Base-by-base conservation (phyloP, 306 rosid species). In the Prunus dulcis region DNA sequence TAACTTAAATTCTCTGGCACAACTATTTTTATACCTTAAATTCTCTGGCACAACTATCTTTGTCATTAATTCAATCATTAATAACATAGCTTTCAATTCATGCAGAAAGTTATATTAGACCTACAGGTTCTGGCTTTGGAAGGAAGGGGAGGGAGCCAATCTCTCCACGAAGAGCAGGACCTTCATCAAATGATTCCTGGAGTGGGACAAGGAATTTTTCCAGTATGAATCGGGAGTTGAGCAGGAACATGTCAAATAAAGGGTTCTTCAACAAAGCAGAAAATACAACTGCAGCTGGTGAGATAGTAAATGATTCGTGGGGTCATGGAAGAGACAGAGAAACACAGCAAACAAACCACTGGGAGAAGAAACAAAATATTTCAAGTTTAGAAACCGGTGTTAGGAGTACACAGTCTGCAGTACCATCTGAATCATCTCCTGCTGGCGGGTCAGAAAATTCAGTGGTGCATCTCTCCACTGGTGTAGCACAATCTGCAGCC, bases 261-360 rank as follows among this genome's bases (percentile, higher is more conserved):
- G 97, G 90, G 53, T 87, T 90, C 72, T 78, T 91, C 72, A 77
- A 69, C 74, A 88, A 89, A 82, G 89, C 72, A 10, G 97, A 89
- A 68, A 90, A 79, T 86, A 66, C 80, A 64, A 78, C 91, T 76
- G 88, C 82, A 74, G 81, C 78, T 68, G 87, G 85, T n/a, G 93
- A 92, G 76, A 78, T 72, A 43, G 66, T 82, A 68, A 87, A 79
- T 70, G 97, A 89, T 78, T 80, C 85, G 57, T 80, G 90, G 85
- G 84, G 69, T 64, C 93, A 79, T 64, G 96, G 96, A 65, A 93
- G 94, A 82, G 97, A 91, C 46, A 86, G 87, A 78, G 98, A 93
- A 53, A 73, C 83, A 41, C 94, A 81, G n/a, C 87, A 79, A 61
- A 70, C 86, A 45, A 86, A 74, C 77, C 88, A 86, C 83, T 84